These are phyloP conservation scores for Phytopythium boreale DNA, from an alignment of 352 stramenopile genomes.

Conservation along the genomic window DNA sequence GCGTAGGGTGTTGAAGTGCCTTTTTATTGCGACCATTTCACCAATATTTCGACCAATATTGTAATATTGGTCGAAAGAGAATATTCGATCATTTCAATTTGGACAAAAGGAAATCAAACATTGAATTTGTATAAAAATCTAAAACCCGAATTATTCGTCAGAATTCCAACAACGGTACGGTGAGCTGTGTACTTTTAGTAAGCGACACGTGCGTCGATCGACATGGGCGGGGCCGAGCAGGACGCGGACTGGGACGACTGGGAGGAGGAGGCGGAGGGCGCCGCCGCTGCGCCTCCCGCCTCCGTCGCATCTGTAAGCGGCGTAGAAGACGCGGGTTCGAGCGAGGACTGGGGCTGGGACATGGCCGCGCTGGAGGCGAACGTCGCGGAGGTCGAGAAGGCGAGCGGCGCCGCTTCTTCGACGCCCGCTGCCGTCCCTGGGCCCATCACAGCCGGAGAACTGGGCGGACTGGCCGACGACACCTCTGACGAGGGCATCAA, in stretches of 20 bases:
- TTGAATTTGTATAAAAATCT: too few relatives aligned
- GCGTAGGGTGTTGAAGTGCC: too few relatives aligned
- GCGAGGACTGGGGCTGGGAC: constrained; percentile 26
- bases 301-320: not conserved
- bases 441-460: not conserved
- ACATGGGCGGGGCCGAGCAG: constrained; percentile 1
- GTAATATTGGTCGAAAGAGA: too few relatives aligned
- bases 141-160: too few relatives aligned
- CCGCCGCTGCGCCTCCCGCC: not conserved
- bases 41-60: too few relatives aligned
- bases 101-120: too few relatives aligned
- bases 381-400: not conserved
- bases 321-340: not conserved
- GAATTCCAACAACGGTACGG: constrained; percentile 1
- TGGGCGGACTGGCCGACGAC: not conserved
- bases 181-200: too few relatives aligned
- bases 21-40: too few relatives aligned
- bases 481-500: too few relatives aligned
- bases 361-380: constrained; percentile 34
- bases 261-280: constrained; percentile 23
- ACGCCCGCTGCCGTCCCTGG: not conserved
- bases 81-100: too few relatives aligned
- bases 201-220: not conserved
- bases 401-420: not conserved
- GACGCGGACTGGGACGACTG: constrained; percentile 43